Evolutionary conservation across 169 alveolate species (phyloP), one percentile per base, ranked within the genome.

Genomic region (Cryptosporidium meleagridis): DNA sequence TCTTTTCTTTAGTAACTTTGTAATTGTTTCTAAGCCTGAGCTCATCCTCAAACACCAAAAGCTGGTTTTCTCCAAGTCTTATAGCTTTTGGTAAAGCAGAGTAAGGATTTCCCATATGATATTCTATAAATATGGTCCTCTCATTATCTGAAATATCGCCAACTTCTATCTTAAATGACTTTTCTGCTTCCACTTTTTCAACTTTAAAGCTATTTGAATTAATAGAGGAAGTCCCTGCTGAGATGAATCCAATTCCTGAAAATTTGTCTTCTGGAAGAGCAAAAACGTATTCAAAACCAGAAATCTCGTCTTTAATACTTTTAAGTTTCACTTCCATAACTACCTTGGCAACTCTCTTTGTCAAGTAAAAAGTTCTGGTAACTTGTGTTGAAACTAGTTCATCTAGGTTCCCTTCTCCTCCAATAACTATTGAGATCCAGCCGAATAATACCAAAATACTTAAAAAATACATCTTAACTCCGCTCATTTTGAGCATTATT

Each of bases 351-450:
- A 80, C 89, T 31, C 89, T 80, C 29, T 41, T 59, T 39, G 89
- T 80, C 65, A 80, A 80, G 75, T 80, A 80, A 67, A 31, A 80
- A 14, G 73, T 80, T 80, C 89, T 59, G 10, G 75, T 80, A 61
- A 80, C 69, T 41, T 80, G 67, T 18, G 89, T 80, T 39, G 55
- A 53, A 45, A 65, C 45, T 0, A 80, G 67, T 12, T 62, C 67
- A 12, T 80, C 75, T 5, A 62, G 7, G 52, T 18, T 29, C 12
- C n/a, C 67, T 6, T 55, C 69, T 45, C 65, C 59, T 21, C 44
- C 67, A 23, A 44, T 8, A n/a, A 70, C 84, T 7, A 29, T 44
- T 45, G 10, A 70, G 12, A 70, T 44, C 18, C 33, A 44, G 84
- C 59, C 44, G 59, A 70, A 45, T 2, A 45, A 23, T 9, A 33